Base-by-base conservation (phyloP, 139 green algal genomes). In the Asterochloris sp. region DNA sequence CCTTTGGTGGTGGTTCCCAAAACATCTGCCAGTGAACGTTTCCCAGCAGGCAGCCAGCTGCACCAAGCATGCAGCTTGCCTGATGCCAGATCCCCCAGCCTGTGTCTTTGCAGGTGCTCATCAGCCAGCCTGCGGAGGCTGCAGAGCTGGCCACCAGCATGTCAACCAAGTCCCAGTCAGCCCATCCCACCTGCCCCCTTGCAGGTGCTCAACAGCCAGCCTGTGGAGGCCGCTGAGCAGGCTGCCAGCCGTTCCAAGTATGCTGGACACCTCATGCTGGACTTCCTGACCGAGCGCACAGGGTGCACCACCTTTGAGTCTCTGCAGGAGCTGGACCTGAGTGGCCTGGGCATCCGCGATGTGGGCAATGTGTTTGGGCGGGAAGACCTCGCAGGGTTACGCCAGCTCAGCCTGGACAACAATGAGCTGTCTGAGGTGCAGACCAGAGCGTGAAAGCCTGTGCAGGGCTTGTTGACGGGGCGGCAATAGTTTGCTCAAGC, bases 181-280 rank as follows among this genome's bases (percentile, higher is more conserved):
- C n/a, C n/a, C n/a, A n/a, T n/a, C n/a, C n/a, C n/a, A n/a, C n/a
- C n/a, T 66, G 26, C 38, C 26, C 38, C 38, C 16, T 23, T 60
- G 11, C 86, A 92, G 87, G 91, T 96, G 71, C 83, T 96, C n/a
- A 91, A 96, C 81, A 90, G 92, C 21, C 67, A 78, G 14, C 73
- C 84, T 29, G 88, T 95, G 23, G 87, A 89, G 15, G 84, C 91
- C 16, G 80, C 76, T 13, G 89, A 96, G 89, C 88, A 93, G 78
- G 86, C 88, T 12, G 86, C 89, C 16, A 90, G 91, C 60, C 88
- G 87, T 62, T 85, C 82, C 74, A 87, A 87, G 78, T 94, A 93
- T 79, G 88, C 88, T 38, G 92, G 92, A 0, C 82, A 87, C 0
- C 88, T 96, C n/a, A 95, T 90, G 10, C 23, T 88, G 11, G 90